Base-by-base conservation (phyloP, 257 asterid genomes). In the Nicotiana tabacum region DNA sequence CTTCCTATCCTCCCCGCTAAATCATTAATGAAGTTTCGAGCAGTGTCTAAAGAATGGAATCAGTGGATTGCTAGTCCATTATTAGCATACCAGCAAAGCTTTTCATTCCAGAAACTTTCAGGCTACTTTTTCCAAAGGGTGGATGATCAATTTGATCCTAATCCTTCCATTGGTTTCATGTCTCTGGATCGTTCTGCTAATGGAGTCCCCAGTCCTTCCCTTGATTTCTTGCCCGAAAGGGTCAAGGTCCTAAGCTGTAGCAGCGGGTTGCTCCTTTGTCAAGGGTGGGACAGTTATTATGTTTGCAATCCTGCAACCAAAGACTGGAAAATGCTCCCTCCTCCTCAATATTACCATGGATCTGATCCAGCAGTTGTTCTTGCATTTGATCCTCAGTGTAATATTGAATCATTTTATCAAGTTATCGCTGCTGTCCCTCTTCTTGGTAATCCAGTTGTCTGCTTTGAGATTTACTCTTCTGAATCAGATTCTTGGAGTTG, bases 1-100 rank as follows among this genome's bases (percentile, higher is more conserved):
- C 92, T 91, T 57, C 94, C 88, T n/a, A 74, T 72, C 48, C 94
- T 91, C 39, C 92, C 94, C 6, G 93, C 94, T 2, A 91, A 91
- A 84, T 5, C 87, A 82, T 87, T 90, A 0, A 3, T 27, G 46
- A 72, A 83, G 61, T 88, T 88, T 89, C 72, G 64, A 56, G 39
- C 84, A 3, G 93, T 91, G 24, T 90, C 94, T 4, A 90, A 78
- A 82, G 90, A 87, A 58, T 91, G 92, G 93, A 83, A 87, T 68
- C 69, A 27, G 29, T 58, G 93, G 89, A 85, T 88, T 35, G 82
- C 32, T 21, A 61, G 67, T 67, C 94, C 94, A 48, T 78, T 91
- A 37, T 60, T 90, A 3, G 85, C 89, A 13, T 80, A 83, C 84
- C 77, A 74, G 74, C 94, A 90, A 60, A 90, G 93, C 77, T 81